A percentile compares a stretch with the other conserved stretches of the same genome.
phyloP scores from a whole-genome alignment of 306 rosid species.

The Pachyrhizus erosus region DNA sequence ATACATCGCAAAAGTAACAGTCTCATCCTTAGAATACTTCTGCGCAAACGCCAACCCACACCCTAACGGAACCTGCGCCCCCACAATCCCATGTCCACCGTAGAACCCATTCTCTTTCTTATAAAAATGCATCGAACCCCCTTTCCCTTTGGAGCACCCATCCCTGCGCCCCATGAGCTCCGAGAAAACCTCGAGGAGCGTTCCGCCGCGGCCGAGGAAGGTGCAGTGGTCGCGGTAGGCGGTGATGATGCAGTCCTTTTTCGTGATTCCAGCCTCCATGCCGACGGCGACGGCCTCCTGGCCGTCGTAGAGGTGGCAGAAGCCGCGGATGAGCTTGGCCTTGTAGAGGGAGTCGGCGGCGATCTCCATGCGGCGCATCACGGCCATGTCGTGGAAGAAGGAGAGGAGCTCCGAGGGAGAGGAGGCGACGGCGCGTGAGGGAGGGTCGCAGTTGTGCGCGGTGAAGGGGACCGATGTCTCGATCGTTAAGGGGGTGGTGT shows the following conservation, averaged over 20 bases:
- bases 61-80: conserved; percentile 92
- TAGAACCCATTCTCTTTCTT: conserved; percentile 74
- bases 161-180: conserved; percentile 85
- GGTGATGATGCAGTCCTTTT: conserved; percentile 72
- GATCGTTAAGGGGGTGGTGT: conserved; percentile 54
- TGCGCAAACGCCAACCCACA: conserved; percentile 91
- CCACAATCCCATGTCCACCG: conserved; percentile 95
- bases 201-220: conserved; percentile 82
- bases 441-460: conserved; percentile 69
- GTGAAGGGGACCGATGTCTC: conserved; percentile 86
- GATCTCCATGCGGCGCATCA: conserved; percentile 95
- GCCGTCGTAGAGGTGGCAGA: conserved; percentile 95
- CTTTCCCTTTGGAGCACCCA: conserved; percentile 88
- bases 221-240: conserved; percentile 93
- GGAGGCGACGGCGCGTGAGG: conserved; percentile 82
- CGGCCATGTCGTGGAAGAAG: conserved; percentile 79
- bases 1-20: conserved; percentile 78
- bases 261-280: conserved; percentile 85
- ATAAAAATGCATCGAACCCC: conserved; percentile 97
- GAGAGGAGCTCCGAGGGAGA: conserved; percentile 61
- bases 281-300: conserved; percentile 91
- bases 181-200: conserved; percentile 58
- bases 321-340: conserved; percentile 91
- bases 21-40: conserved; percentile 76
- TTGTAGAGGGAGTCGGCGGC: conserved; percentile 96